Percentiles rank a stretch among this genome's conserved stretches.
phyloP scores from a whole-genome alignment of 2,329 filamentous ascomycete species.

The Xylariaceae sp. region DNA sequence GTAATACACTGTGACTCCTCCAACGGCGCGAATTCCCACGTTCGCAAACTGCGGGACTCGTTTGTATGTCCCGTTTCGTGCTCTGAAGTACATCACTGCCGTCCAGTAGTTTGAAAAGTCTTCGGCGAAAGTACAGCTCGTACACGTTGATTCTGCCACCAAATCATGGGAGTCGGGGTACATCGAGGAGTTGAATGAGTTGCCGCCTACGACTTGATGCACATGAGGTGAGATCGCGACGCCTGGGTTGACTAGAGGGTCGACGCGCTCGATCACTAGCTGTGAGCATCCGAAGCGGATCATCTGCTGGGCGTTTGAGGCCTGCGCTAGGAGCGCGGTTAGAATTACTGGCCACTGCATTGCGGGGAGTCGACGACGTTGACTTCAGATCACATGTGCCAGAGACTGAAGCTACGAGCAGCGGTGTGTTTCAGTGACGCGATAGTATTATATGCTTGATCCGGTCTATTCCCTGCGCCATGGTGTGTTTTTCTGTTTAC shows the following conservation, averaged over 20 bases:
- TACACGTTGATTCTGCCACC: slow-evolving; percentile 26
- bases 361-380: slow-evolving; percentile 1
- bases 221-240: slow-evolving; percentile 27
- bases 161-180: slow-evolving; percentile 23
- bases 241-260: slow-evolving; percentile 30
- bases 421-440: too few species aligned
- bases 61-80: slow-evolving; percentile 27
- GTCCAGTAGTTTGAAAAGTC: slow-evolving; percentile 32
- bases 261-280: slow-evolving; percentile 30
- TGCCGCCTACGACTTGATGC: slow-evolving; percentile 31
- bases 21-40: slow-evolving; percentile 25
- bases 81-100: slow-evolving; percentile 26
- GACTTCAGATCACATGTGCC: not conserved
- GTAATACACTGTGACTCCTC: slow-evolving; percentile 32
- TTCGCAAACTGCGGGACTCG: slow-evolving; percentile 30
- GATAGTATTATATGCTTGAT: too few species aligned
- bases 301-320: slow-evolving; percentile 31
- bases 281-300: slow-evolving; percentile 32
- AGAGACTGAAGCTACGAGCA: not conserved
- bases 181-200: slow-evolving; percentile 30
- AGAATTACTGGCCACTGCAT: slow-evolving; percentile 23
- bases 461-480: too few species aligned
- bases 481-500: too few species aligned
- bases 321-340: slow-evolving; percentile 20
- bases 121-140: slow-evolving; percentile 27